phyloP scores from a whole-genome alignment of 306 rosid species.

The Vigna trinervia region DNA sequence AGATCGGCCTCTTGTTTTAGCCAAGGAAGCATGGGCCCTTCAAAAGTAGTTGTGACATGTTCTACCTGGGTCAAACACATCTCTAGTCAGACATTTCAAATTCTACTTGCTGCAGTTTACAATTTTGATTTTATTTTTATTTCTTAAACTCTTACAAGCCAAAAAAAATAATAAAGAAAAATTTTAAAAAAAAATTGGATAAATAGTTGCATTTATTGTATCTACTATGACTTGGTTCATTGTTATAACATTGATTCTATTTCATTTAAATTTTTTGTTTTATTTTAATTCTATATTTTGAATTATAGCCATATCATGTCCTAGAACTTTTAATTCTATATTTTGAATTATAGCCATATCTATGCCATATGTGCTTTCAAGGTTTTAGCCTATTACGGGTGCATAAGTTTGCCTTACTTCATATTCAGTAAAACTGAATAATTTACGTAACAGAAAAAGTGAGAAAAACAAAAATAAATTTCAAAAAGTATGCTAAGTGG shows the following conservation, averaged over 20 bases:
- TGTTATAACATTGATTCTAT: background rate
- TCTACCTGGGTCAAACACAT: background rate
- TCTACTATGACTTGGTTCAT: background rate
- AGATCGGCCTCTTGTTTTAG: background rate
- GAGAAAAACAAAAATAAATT: background rate
- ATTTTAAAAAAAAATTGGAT: background rate
- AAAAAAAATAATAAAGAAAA: background rate
- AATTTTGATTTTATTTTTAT: background rate
- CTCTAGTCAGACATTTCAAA: background rate
- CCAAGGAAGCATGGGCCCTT: background rate
- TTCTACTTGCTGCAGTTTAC: background rate
- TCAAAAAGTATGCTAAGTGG: slow-evolving; percentile 22
- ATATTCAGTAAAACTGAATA: slow-evolving; percentile 12
- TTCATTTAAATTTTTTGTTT: background rate
- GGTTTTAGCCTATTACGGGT: slow-evolving; percentile 2
- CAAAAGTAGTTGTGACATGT: background rate
- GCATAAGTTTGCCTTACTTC: slow-evolving; percentile 18
- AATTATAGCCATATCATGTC: background rate
- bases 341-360: background rate
- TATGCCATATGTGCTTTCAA: background rate
- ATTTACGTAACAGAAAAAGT: background rate
- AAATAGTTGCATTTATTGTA: background rate
- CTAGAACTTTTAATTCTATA: background rate
- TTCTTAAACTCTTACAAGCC: background rate
- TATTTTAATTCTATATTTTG: background rate